Conservation (phyloP, 805 yeast species). For the Candida tallmaniae region DNA sequence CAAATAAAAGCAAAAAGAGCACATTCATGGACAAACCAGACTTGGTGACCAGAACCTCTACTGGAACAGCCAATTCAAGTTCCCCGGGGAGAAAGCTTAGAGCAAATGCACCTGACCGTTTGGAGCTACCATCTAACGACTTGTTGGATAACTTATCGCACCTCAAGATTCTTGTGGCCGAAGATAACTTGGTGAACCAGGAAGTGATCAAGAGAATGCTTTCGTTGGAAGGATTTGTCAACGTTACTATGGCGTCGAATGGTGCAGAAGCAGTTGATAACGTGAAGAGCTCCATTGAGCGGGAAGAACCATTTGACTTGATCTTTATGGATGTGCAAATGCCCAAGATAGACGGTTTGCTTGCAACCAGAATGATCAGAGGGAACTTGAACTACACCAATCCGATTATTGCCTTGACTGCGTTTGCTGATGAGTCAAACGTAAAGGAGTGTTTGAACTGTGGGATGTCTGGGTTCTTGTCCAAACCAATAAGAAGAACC, state of each 20-base stretch:
- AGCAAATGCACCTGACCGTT: constrained; percentile 6
- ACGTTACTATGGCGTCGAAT: constrained; percentile 77
- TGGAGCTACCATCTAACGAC: constrained; percentile 5
- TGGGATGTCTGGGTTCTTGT: constrained; percentile 91
- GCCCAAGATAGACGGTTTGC: constrained; percentile 89
- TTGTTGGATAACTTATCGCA: constrained; percentile 18
- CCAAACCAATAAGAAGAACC: constrained; percentile 80
- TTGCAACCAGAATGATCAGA: constrained; percentile 75
- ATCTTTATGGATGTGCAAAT: constrained; percentile 97
- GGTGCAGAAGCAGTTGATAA: constrained; percentile 83
- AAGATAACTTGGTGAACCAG: constrained; percentile 90
- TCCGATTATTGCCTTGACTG: constrained; percentile 93
- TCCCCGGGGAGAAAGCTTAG: constrained; percentile 1
- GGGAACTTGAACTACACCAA: constrained; percentile 51
- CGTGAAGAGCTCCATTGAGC: constrained; percentile 46
- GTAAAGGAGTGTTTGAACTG: constrained; percentile 77
- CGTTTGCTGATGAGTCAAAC: constrained; percentile 90
- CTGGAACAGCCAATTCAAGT: constrained; percentile 47
- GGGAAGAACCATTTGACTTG: constrained; percentile 52
- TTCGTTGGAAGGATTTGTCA: constrained; percentile 69
- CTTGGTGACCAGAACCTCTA: constrained; percentile 42
- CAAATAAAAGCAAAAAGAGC: background rate
- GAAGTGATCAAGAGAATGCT: constrained; percentile 91
- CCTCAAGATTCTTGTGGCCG: constrained; percentile 74
- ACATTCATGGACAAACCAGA: constrained; percentile 35